These are phyloP conservation scores for Cystobasidium pallidum DNA, from an alignment of 1,284 basidiomycete species.

Conservation along the genomic window DNA sequence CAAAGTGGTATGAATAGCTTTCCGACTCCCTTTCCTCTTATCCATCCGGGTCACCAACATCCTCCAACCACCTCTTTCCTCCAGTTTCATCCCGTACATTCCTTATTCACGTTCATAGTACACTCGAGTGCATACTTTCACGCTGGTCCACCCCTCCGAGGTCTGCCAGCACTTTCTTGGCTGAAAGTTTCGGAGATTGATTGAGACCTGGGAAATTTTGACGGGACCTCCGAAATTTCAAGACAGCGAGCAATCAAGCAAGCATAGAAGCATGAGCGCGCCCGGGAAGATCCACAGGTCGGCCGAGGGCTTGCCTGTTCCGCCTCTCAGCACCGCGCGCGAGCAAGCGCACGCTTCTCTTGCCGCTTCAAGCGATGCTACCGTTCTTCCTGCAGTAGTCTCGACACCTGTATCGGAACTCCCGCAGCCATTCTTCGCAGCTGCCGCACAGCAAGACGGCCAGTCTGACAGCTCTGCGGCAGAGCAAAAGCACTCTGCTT, in stretches of 20 bases:
- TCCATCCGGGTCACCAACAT: constrained; percentile 32
- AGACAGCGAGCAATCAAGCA: neutral
- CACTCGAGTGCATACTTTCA: constrained; percentile 1
- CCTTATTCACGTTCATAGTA: neutral
- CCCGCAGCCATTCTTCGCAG: constrained; percentile 30
- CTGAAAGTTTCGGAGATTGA: constrained; percentile 8
- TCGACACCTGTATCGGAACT: constrained; percentile 40
- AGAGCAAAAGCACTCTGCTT: neutral
- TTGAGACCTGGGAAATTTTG: constrained; percentile 10
- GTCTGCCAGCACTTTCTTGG: constrained; percentile 6
- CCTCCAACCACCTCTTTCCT: constrained; percentile 6
- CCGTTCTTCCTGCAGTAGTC: constrained; percentile 40
- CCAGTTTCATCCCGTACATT: neutral
- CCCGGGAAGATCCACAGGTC: constrained; percentile 12
- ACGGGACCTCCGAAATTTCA: neutral
- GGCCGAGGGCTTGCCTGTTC: constrained; percentile 20
- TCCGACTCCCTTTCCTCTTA: constrained; percentile 14
- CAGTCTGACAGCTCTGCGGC: neutral
- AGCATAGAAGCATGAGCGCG: constrained; percentile 23
- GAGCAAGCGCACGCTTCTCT: constrained; percentile 38
- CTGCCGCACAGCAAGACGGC: constrained; percentile 3
- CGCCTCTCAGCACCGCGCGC: constrained; percentile 12
- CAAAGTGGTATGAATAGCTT: neutral
- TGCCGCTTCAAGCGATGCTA: constrained; percentile 39
- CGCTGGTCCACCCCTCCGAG: neutral